phyloP scores from a whole-genome alignment of 805 yeast genomes.

The Teunomyces atbi region DNA sequence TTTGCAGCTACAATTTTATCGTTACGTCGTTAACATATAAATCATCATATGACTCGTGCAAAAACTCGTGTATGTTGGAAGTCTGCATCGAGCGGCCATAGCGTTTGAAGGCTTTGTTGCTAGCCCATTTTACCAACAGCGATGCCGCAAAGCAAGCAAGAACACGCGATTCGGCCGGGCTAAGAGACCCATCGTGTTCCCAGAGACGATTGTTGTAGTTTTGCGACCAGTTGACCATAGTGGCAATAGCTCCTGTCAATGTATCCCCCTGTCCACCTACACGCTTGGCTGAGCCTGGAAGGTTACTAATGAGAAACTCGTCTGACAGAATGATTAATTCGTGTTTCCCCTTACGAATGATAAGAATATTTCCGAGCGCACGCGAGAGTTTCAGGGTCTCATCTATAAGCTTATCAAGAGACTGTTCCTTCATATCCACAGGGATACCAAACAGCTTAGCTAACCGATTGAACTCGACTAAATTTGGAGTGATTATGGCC shows the following conservation, averaged over 20 bases:
- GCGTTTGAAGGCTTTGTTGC: slow-evolving; percentile 59
- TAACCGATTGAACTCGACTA: slow-evolving; percentile 75
- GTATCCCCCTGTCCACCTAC: slow-evolving; percentile 99
- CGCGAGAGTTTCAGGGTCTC: slow-evolving; percentile 36
- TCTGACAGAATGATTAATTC: slow-evolving; percentile 64
- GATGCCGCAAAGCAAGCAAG: slow-evolving; percentile 74
- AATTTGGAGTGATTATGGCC: slow-evolving; percentile 85
- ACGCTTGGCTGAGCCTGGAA: slow-evolving; percentile 69
- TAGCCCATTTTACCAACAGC: slow-evolving; percentile 62
- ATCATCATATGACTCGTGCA: slow-evolving; percentile 55
- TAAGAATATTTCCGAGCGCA: slow-evolving; percentile 52
- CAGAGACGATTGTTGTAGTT: slow-evolving; percentile 62
- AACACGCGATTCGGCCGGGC: slow-evolving; percentile 27
- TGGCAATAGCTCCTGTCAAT: slow-evolving; percentile 79
- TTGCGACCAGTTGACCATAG: slow-evolving; percentile 75
- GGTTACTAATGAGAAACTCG: slow-evolving; percentile 40
- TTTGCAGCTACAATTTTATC: slow-evolving; percentile 2
- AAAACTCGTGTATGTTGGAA: slow-evolving; percentile 67
- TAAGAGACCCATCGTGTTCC: slow-evolving; percentile 21
- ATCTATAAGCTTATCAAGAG: not conserved
- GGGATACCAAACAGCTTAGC: slow-evolving; percentile 29
- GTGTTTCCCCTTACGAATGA: slow-evolving; percentile 69
- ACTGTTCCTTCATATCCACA: slow-evolving; percentile 10
- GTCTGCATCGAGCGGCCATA: slow-evolving; percentile 84
- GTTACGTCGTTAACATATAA: slow-evolving; percentile 2